A percentile compares a stretch with the other conserved stretches of the same genome.
Conservation (phyloP, 495 filamentous ascomycete species). For the Gamarada debralockiae region DNA sequence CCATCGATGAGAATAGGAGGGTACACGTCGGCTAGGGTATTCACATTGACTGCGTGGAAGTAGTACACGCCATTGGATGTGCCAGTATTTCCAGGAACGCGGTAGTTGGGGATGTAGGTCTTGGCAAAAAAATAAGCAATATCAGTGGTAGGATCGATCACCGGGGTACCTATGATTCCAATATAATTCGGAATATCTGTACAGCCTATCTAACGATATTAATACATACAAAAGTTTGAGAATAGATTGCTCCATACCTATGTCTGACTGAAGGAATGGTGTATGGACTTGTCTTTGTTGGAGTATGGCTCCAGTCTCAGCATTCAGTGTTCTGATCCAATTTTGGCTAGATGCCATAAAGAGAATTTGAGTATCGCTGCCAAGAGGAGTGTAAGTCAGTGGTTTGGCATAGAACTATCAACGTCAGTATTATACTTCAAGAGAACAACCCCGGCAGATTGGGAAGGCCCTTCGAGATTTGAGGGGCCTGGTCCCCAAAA, state of each 20-base stretch:
- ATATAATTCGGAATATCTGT: constrained; percentile 41
- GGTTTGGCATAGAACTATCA: constrained; percentile 35
- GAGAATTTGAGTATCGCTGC: constrained; percentile 36
- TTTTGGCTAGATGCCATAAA: constrained; percentile 44
- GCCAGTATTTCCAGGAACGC: neutral
- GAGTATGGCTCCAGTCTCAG: constrained; percentile 39
- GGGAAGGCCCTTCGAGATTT: too few species aligned
- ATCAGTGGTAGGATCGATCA: constrained; percentile 45
- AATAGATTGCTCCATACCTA: neutral
- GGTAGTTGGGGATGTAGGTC: constrained; percentile 6
- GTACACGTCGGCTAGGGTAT: constrained; percentile 31
- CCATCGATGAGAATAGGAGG: constrained; percentile 39
- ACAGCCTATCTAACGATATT: constrained; percentile 36
- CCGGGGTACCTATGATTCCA: constrained; percentile 42
- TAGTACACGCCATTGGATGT: constrained; percentile 23
- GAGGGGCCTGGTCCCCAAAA: too few species aligned
- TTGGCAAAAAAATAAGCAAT: constrained; percentile 40
- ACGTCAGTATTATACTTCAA: neutral
- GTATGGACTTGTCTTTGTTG: constrained; percentile 34
- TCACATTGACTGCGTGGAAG: constrained; percentile 35
- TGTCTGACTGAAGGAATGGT: constrained; percentile 38
- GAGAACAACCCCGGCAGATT: neutral
- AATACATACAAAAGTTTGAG: neutral
- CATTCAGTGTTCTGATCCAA: constrained; percentile 42
- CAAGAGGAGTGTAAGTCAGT: constrained; percentile 38